Conservation (phyloP, 345 rosid genomes). For the Conringia planisiliqua region DNA sequence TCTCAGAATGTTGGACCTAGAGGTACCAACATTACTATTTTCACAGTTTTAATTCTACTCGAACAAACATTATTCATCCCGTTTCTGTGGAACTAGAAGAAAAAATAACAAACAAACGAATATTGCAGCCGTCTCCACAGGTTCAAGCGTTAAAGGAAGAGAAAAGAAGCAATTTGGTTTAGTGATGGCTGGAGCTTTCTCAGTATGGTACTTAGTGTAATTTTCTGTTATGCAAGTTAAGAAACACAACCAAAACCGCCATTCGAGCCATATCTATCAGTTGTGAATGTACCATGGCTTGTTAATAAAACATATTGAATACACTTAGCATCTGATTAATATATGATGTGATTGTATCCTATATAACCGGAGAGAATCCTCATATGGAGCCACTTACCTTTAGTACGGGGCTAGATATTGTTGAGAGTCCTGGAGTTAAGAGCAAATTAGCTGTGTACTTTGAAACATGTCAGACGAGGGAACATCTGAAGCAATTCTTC, state of each 20-base stretch:
- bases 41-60: background rate
- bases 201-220: slow-evolving; percentile 22
- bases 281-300: slow-evolving; percentile 19
- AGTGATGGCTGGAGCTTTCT: slow-evolving; percentile 23
- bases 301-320: slow-evolving; percentile 10
- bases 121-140: slow-evolving; percentile 15
- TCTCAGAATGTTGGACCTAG: slow-evolving; percentile 3
- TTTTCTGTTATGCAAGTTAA: background rate
- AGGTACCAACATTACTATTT: slow-evolving; percentile 14
- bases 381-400: slow-evolving; percentile 18
- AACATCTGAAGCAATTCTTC: slow-evolving; percentile 69
- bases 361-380: background rate
- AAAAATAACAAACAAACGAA: background rate
- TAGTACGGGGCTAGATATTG: background rate
- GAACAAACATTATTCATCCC: background rate
- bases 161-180: slow-evolving; percentile 9
- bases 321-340: background rate
- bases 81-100: background rate
- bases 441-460: slow-evolving; percentile 74
- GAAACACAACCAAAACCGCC: background rate
- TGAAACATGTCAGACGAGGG: slow-evolving; percentile 75
- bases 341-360: background rate
- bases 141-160: slow-evolving; percentile 25
- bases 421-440: slow-evolving; percentile 3
- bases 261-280: background rate